Evolutionary conservation across 1,284 basidiomycete genomes (phyloP), one percentile per base, ranked within the genome.

Genomic region (Xerocomus minutiporus): DNA sequence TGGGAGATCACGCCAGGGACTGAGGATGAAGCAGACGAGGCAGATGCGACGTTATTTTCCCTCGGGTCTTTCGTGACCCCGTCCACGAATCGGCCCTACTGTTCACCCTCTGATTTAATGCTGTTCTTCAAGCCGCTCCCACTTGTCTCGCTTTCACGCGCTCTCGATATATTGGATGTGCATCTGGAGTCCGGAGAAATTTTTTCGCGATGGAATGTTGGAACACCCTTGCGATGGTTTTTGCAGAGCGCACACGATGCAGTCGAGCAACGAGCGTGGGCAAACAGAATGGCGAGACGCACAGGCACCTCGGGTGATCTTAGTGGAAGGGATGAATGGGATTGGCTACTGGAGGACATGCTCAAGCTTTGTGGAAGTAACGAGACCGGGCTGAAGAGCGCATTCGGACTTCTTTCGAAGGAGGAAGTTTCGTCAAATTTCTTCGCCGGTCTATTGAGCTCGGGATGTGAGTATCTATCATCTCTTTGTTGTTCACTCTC

Each of bases 131-230:
- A 81, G 53, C 86, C 91, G 15, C 75, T 96, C 12, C 82, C 85
- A 1, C 72, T 84, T 20, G 71, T 81, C 5, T 84, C 88, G 0
- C 74, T 97, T 4, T 93, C 92, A 0, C 80, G 83, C 46, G 84
- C 87, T 7, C 79, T 97, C 32, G 94, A 97, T 66, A 83, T 93
- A 46, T 79, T 97, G 45, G 94, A 97, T 69, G 82, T 95, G 1
- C 93, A 97, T 68, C 79, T 97, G n/a, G 91, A 94, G 65, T 88
- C 88, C 1, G 93, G 91, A 13, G 94, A 97, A 71, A 91, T 93
- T 45, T 75, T 97, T 20, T 80, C 90, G 4, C 79, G 91, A 41
- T 97, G 93, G 92, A 81, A 80, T 61, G 88, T 89, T 1, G 80
- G 88, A 17, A 86, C 86, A 1, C 84, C 88, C 5, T 71, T 96